Conservation (phyloP, 352 stramenopile genomes). For the Phytophthora pluvialis region DNA sequence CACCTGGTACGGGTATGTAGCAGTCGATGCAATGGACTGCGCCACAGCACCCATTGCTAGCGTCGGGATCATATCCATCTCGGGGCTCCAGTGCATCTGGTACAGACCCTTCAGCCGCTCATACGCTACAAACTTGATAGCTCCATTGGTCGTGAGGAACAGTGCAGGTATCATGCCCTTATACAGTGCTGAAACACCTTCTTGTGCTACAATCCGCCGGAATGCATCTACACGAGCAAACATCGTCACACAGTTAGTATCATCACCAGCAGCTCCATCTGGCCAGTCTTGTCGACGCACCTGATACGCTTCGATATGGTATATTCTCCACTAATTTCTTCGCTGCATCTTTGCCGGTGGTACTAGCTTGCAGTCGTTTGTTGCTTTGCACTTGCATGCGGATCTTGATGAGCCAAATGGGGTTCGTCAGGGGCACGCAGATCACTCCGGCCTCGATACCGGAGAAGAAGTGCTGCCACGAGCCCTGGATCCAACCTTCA, state of each 20-base stretch:
- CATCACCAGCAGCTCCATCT: background rate
- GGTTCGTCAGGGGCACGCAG: slow-evolving; percentile 97
- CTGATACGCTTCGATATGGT: slow-evolving; percentile 72
- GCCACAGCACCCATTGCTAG: slow-evolving; percentile 82
- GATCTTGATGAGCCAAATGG: slow-evolving; percentile 98
- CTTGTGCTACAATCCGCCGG: slow-evolving; percentile 93
- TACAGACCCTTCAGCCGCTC: slow-evolving; percentile 77
- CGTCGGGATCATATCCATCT: slow-evolving; percentile 77
- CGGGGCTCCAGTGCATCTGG: slow-evolving; percentile 56
- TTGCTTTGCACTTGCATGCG: slow-evolving; percentile 93
- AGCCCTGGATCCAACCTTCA: slow-evolving; percentile 73
- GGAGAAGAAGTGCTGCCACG: slow-evolving; percentile 85
- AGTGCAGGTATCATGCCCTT: slow-evolving; percentile 95
- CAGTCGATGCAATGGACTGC: slow-evolving; percentile 83
- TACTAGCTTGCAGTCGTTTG: slow-evolving; percentile 48
- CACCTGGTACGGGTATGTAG: slow-evolving; percentile 96
- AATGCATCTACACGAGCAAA: slow-evolving; percentile 82
- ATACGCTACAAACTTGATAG: slow-evolving; percentile 94
- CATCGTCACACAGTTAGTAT: slow-evolving; percentile 3
- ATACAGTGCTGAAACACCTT: slow-evolving; percentile 95
- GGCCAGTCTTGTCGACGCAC: slow-evolving; percentile 26
- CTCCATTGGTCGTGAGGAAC: slow-evolving; percentile 96
- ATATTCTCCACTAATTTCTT: slow-evolving; percentile 61
- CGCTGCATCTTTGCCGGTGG: slow-evolving; percentile 57
- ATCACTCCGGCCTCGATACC: slow-evolving; percentile 83